Evolutionary conservation across 2,329 filamentous ascomycete genomes (phyloP).

Genomic region (Rhinocladiella similis): DNA sequence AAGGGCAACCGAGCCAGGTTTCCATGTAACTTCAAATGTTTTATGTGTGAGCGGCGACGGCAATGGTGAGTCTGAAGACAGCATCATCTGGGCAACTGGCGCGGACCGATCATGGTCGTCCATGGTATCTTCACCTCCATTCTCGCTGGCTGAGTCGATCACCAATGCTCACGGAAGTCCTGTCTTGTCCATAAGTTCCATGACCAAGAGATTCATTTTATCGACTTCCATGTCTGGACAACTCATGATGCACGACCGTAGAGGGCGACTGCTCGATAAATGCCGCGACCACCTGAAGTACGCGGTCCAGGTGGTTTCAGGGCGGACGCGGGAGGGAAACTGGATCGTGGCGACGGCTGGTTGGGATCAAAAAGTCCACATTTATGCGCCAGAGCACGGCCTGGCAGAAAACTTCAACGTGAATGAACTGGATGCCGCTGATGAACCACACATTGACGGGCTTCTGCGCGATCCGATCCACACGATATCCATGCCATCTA

Average conservation of each 20-base stretch:
- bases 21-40: conserved; percentile 29
- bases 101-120: conserved; percentile 24
- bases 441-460: conserved; percentile 25
- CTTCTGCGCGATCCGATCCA: conserved; percentile 42
- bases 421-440: neutral
- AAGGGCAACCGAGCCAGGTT: conserved; percentile 20
- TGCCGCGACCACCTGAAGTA: conserved; percentile 62
- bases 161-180: conserved; percentile 37
- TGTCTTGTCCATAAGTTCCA: conserved; percentile 51
- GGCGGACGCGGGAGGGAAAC: conserved; percentile 17
- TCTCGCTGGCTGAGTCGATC: conserved; percentile 1
- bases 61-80: conserved; percentile 3
- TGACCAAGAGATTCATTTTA: conserved; percentile 49
- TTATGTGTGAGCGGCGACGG: conserved; percentile 21
- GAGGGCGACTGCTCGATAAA: conserved; percentile 35
- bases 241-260: conserved; percentile 48
- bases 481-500: conserved; percentile 49
- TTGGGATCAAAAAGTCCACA: conserved; percentile 59
- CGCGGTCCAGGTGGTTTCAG: conserved; percentile 48
- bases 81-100: conserved; percentile 16
- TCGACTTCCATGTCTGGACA: conserved; percentile 61
- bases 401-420: conserved; percentile 18
- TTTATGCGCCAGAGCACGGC: conserved; percentile 45
- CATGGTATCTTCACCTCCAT: conserved; percentile 11
- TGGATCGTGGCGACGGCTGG: conserved; percentile 54